Evolutionary conservation across 2,329 filamentous ascomycete species (phyloP).

Genomic region (Hypocreales sp.): DNA sequence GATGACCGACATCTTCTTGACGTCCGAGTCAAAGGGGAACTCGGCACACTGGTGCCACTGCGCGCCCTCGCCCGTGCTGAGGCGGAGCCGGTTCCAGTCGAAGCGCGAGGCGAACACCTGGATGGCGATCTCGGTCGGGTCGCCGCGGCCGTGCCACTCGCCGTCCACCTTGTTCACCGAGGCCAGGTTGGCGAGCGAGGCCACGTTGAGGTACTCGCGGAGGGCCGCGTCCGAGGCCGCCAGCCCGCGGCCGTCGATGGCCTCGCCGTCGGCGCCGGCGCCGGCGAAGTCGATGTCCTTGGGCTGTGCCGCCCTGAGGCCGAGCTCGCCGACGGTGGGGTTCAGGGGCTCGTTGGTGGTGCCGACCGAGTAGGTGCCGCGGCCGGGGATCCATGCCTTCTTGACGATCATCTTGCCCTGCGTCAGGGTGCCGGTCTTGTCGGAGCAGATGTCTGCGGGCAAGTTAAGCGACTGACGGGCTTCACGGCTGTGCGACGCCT

Average conservation of each 20-base stretch:
- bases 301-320: constrained; percentile 19
- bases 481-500: constrained; percentile 5
- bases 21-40: constrained; percentile 58
- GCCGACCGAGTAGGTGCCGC: constrained; percentile 29
- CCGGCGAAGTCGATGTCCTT: constrained; percentile 16
- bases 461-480: constrained; percentile 8
- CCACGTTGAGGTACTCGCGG: constrained; percentile 42
- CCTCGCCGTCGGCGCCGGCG: constrained; percentile 11
- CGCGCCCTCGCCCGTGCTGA: constrained; percentile 31
- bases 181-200: constrained; percentile 50
- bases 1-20: constrained; percentile 66
- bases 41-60: constrained; percentile 46
- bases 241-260: constrained; percentile 12
- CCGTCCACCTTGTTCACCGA: constrained; percentile 38
- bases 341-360: constrained; percentile 40
- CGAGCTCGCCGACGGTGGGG: constrained; percentile 33
- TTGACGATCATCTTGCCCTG: constrained; percentile 38
- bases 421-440: constrained; percentile 41
- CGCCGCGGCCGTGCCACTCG: constrained; percentile 48
- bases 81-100: constrained; percentile 39
- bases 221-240: constrained; percentile 31
- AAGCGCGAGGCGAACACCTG: constrained; percentile 61
- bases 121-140: constrained; percentile 54
- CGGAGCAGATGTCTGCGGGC: constrained; percentile 32
- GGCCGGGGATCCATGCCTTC: constrained; percentile 34